Evolutionary conservation across 1,284 basidiomycete genomes (phyloP).

Genomic region (Caloboletus firmus): DNA sequence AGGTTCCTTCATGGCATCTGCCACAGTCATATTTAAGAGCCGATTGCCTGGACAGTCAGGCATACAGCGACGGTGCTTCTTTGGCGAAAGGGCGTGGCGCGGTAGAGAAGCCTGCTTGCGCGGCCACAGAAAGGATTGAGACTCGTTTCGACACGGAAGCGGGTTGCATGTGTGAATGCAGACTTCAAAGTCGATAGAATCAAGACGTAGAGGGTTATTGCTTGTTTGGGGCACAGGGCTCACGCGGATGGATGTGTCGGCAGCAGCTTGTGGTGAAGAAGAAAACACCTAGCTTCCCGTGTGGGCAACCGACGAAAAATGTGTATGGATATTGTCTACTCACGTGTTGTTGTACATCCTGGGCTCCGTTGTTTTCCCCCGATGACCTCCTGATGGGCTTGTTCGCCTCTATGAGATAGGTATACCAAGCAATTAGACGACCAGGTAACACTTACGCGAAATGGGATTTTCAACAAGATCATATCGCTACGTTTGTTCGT

Average conservation of each 20-base stretch:
- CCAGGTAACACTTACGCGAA: constrained; percentile 17
- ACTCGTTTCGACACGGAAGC: constrained; percentile 29
- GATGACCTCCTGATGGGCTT: constrained; percentile 14
- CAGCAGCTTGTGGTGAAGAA: constrained; percentile 1
- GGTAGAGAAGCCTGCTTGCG: constrained; percentile 26
- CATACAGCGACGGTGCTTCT: constrained; percentile 22
- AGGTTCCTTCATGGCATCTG: constrained; percentile 25
- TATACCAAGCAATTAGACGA: neutral
- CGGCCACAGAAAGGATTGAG: constrained; percentile 30
- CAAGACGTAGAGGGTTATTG: neutral
- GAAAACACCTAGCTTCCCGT: neutral
- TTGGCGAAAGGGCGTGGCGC: constrained; percentile 28
- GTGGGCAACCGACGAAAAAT: neutral
- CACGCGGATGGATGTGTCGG: neutral
- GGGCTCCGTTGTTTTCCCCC: constrained; percentile 3
- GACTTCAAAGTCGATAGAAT: constrained; percentile 24
- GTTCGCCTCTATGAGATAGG: constrained; percentile 7
- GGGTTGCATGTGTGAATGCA: constrained; percentile 32
- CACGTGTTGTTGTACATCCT: constrained; percentile 15
- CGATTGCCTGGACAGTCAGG: constrained; percentile 25
- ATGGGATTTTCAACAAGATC: constrained; percentile 29
- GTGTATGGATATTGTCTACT: neutral
- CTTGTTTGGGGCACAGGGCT: constrained; percentile 6
- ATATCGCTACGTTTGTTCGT: constrained; percentile 23
- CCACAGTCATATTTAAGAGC: constrained; percentile 20